These are phyloP conservation scores for Chaetoceros tenuissimus DNA, from an alignment of 108 stramenopile species.

Conservation along the genomic window DNA sequence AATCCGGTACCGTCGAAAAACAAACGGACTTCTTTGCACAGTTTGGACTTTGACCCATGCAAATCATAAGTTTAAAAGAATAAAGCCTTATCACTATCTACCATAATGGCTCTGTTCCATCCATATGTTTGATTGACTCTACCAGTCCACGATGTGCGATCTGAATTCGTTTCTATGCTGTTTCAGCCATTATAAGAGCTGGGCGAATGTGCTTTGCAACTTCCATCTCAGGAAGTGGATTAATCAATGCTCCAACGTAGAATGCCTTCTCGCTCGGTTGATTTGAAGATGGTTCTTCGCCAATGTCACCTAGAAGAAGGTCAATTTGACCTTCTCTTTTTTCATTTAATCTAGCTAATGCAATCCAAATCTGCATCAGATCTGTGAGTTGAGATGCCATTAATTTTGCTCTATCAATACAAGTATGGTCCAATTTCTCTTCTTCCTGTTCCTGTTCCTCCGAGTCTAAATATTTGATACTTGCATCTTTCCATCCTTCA, in stretches of 20 bases:
- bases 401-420: constrained; percentile 39
- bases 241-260: constrained; percentile 35
- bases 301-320: constrained; percentile 9
- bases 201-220: constrained; percentile 33
- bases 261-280: constrained; percentile 33
- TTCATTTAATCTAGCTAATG: constrained; percentile 50
- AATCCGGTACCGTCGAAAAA: too few species aligned
- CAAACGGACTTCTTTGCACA: too few species aligned
- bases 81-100: background rate
- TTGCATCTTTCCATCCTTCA: constrained; percentile 53
- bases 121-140: constrained; percentile 52
- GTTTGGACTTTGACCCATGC: too few species aligned
- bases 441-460: constrained; percentile 33
- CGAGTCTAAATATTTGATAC: constrained; percentile 44
- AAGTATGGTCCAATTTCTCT: constrained; percentile 21
- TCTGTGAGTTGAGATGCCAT: constrained; percentile 40
- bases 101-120: constrained; percentile 21
- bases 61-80: too few species aligned
- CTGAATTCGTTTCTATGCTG: constrained; percentile 47
- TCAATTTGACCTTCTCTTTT: constrained; percentile 47
- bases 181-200: constrained; percentile 37
- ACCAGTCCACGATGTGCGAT: constrained; percentile 50
- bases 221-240: constrained; percentile 30
- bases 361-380: constrained; percentile 56
- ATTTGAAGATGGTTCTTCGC: constrained; percentile 22